Evolutionary conservation across 2,329 filamentous ascomycete species (phyloP).

Genomic region (Thermoascus crustaceus): DNA sequence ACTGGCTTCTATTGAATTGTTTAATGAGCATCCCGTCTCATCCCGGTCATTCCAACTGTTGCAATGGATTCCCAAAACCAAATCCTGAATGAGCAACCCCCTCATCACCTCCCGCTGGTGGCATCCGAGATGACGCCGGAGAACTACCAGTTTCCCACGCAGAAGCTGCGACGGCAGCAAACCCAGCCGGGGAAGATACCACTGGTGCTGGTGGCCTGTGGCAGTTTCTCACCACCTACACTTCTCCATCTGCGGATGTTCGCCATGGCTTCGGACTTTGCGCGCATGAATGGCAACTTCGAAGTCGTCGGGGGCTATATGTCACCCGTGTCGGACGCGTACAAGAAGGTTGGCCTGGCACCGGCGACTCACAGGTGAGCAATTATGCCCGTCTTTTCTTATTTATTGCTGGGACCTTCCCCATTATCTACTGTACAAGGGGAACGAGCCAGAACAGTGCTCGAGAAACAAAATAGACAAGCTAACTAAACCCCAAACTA

Average conservation of each 20-base stretch:
- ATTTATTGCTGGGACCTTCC: neutral
- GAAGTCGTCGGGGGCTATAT: slow-evolving; percentile 73
- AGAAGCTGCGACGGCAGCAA: neutral
- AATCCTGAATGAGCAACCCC: neutral
- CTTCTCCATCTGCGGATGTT: slow-evolving; percentile 72
- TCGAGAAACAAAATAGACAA: neutral
- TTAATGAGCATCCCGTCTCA: neutral
- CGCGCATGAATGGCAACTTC: slow-evolving; percentile 58
- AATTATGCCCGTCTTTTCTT: neutral
- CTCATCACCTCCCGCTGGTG: neutral
- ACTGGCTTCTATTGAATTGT: neutral
- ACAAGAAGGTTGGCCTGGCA: slow-evolving; percentile 68
- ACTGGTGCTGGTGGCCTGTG: slow-evolving; percentile 24
- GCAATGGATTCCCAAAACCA: neutral
- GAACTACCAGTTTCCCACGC: neutral
- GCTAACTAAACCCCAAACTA: no score
- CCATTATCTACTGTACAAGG: neutral
- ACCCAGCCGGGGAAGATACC: slow-evolving; percentile 13
- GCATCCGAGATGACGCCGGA: slow-evolving; percentile 2
- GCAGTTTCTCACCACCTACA: slow-evolving; percentile 58
- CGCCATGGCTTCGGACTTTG: slow-evolving; percentile 65
- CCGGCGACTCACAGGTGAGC: slow-evolving; percentile 52
- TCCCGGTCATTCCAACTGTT: neutral
- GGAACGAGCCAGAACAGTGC: neutral
- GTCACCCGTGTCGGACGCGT: slow-evolving; percentile 56